These are phyloP conservation scores for Paraurostyla sp. DNA, from an alignment of 73 alveolate genomes.

Conservation along the genomic window DNA sequence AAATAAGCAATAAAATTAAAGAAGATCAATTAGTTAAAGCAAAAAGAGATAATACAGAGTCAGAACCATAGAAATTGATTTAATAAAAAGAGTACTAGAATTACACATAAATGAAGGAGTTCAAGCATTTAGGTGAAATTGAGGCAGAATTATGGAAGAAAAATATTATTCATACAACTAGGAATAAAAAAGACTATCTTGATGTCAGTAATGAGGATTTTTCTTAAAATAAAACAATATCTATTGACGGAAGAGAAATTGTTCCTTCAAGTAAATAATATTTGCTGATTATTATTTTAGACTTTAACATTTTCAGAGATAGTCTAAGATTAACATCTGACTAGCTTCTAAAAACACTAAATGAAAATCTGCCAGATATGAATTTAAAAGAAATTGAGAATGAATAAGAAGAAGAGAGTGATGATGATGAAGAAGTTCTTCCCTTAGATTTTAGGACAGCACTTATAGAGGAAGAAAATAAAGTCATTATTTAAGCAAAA, in stretches of 20 bases:
- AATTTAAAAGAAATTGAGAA: constrained; percentile 65
- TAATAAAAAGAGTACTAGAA: not conserved
- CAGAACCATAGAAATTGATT: constrained; percentile 2
- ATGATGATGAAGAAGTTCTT: constrained; percentile 68
- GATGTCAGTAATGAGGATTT: constrained; percentile 75
- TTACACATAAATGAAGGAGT: not conserved
- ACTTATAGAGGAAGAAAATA: constrained; percentile 58
- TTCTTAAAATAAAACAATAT: constrained; percentile 61
- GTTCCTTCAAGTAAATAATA: constrained; percentile 72
- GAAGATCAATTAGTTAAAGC: not conserved
- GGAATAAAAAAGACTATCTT: constrained; percentile 65
- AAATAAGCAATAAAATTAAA: not conserved
- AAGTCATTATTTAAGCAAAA: constrained; percentile 75
- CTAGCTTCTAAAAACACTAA: constrained; percentile 57
- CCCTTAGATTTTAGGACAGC: constrained; percentile 78
- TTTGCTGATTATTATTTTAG: not conserved
- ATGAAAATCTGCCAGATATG: constrained; percentile 79
- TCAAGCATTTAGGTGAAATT: constrained; percentile 52
- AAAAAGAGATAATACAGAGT: not conserved
- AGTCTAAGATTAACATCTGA: constrained; percentile 70
- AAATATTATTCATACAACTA: constrained; percentile 39
- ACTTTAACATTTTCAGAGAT: constrained; percentile 79
- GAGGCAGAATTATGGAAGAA: constrained; percentile 68
- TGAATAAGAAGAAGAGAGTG: constrained; percentile 12
- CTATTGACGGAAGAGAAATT: constrained; percentile 78